A percentile compares a stretch with the other conserved stretches of the same genome.
phyloP scores from a whole-genome alignment of 2,329 filamentous ascomycete genomes.

The Botrytis fabae region DNA sequence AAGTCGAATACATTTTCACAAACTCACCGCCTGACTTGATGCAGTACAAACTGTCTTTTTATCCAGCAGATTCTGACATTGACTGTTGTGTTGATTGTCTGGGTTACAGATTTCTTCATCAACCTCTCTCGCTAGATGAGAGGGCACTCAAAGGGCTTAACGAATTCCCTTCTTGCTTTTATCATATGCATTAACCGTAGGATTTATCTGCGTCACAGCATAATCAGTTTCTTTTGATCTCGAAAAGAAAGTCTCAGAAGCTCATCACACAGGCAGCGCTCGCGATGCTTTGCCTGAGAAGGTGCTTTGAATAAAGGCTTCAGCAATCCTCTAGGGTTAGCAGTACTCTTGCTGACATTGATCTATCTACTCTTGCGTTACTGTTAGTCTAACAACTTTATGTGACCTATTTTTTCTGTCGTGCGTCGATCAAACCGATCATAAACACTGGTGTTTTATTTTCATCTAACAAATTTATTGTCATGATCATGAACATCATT shows the following conservation, averaged over 20 bases:
- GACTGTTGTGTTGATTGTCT: neutral
- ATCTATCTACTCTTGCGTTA: neutral
- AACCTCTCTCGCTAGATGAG: neutral
- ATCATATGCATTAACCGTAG: neutral
- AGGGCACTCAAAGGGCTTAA: neutral
- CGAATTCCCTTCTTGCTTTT: neutral
- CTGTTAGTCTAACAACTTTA: neutral
- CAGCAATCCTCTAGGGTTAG: neutral
- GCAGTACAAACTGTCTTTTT: neutral
- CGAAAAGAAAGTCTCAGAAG: neutral
- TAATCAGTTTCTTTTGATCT: neutral
- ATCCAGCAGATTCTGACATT: neutral
- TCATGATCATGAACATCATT: neutral
- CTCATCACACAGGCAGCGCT: neutral
- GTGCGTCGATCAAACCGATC: neutral
- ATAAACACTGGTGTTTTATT: neutral
- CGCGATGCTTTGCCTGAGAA: neutral
- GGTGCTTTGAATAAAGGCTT: neutral
- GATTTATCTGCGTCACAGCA: neutral
- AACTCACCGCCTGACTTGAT: neutral
- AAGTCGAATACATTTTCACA: neutral
- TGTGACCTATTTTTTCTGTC: neutral
- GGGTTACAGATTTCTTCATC: neutral
- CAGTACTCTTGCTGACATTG: neutral
- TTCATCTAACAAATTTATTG: neutral